A percentile compares a stretch with the other conserved stretches of the same genome.
Conservation (phyloP, 75 land plant species). For the Picea glauca region DNA sequence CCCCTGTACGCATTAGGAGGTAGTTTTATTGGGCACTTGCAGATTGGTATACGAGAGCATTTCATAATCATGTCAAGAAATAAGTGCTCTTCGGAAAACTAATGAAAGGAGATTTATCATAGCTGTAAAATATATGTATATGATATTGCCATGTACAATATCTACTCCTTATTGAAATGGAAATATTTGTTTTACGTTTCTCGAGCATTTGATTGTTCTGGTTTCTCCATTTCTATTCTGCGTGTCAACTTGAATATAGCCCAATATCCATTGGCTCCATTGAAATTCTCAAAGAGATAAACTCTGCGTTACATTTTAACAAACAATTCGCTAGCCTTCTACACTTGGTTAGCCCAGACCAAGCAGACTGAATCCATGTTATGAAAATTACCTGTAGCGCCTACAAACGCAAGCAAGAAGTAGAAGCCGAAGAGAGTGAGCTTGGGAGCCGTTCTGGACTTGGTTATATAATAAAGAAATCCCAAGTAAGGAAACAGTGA, state of each 20-base stretch:
- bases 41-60: too few relatives aligned
- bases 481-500: slow-evolving; percentile 93
- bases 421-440: slow-evolving; percentile 99
- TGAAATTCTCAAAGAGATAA: neutral
- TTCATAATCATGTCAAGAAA: too few relatives aligned
- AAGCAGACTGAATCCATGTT: too few relatives aligned
- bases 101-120: too few relatives aligned
- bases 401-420: slow-evolving; percentile 94
- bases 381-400: slow-evolving; percentile 76
- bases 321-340: too few relatives aligned
- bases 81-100: too few relatives aligned
- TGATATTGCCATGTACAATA: too few relatives aligned
- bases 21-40: too few relatives aligned
- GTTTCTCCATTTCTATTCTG: neutral
- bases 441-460: slow-evolving; percentile 87
- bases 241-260: neutral
- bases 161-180: neutral
- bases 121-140: too few relatives aligned
- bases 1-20: too few relatives aligned
- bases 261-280: too few relatives aligned
- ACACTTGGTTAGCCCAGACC: too few relatives aligned
- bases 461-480: slow-evolving; percentile 91
- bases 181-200: neutral
- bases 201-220: neutral
- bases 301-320: neutral